These are phyloP conservation scores for Neophaeococcomyces mojaviensis DNA, from an alignment of 2,329 filamentous ascomycete genomes.

Conservation along the genomic window DNA sequence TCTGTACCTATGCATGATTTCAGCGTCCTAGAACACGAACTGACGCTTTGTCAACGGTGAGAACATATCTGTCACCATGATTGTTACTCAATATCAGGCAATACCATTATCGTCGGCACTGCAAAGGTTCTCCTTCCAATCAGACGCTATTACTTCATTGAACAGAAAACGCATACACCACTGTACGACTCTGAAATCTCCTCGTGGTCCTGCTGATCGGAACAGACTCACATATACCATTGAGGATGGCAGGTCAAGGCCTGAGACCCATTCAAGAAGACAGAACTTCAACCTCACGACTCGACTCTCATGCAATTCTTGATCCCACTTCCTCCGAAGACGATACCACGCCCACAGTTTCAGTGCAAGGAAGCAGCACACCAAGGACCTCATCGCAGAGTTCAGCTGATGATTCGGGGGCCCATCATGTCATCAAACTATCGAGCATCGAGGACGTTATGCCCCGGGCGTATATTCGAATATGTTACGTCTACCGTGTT, in stretches of 20 bases:
- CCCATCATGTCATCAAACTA: constrained; percentile 17
- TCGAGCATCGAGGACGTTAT: constrained; percentile 23
- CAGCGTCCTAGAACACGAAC: not conserved
- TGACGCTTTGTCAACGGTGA: not conserved
- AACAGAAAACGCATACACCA: not conserved
- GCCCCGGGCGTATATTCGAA: constrained; percentile 23
- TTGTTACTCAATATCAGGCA: not conserved
- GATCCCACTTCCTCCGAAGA: constrained; percentile 2
- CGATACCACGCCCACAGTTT: not conserved
- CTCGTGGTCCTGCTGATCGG: not conserved
- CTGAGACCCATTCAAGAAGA: not conserved
- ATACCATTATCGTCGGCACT: not conserved
- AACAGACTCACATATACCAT: not conserved
- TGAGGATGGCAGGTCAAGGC: not conserved
- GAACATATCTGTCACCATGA: not conserved
- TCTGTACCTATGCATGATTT: not conserved
- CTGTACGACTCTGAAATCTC: not conserved
- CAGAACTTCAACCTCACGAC: not conserved
- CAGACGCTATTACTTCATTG: not conserved
- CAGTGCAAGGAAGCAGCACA: not conserved
- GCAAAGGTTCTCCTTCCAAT: not conserved
- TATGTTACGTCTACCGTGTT: constrained; percentile 20
- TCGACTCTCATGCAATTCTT: not conserved
- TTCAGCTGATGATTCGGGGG: not conserved
- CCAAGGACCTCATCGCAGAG: constrained; percentile 4